Base-by-base conservation (phyloP, 2,329 filamentous ascomycete genomes). In the Chalara sp. region DNA sequence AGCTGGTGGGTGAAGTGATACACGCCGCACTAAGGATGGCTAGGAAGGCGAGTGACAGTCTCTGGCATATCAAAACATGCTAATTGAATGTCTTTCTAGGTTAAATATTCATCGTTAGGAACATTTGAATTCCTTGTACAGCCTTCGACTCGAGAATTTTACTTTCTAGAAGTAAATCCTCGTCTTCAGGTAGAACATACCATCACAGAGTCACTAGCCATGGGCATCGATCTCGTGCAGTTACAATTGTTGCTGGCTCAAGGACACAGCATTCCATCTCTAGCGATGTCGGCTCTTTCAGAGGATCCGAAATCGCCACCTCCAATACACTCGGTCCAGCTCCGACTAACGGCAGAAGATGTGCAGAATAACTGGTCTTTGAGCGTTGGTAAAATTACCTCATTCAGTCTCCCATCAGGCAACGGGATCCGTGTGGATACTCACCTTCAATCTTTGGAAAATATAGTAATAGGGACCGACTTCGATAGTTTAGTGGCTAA, bases 71-170 rank as follows among this genome's bases (percentile, higher is more conserved):
- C 21, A 21, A 21, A 5, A n/a, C 7, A n/a, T 42, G 21, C 2
- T 12, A 30, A 21, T 32, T 6, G 28, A 32, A 40, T 21, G 21
- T 21, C 21, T 21, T 7, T 12, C 28, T 48, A 75, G 66, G 73
- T 81, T 47, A 65, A 70, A 4, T 84, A 84, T 61, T 67, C 69
- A 45, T 82, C 77, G 0, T 67, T 84, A 0, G 82, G 81, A 6
- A 85, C 81, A 0, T 83, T 83, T 55, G 82, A 86, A 60, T 85
- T 84, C 51, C 68, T 86, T 0, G 71, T 82, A 10, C 77, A 76
- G 51, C 72, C 75, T 8, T 53, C 63, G 0, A 72, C 65, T 0
- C 61, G 62, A 1, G 72, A 78, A 13, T 84, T 62, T 37, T 65
- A 61, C 44, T 64, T 65, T 28, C 46, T 65, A 2, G 63, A 64